Evolutionary conservation across 2,329 filamentous ascomycete genomes (phyloP).

Genomic region (Fonsecaea multimorphosa): DNA sequence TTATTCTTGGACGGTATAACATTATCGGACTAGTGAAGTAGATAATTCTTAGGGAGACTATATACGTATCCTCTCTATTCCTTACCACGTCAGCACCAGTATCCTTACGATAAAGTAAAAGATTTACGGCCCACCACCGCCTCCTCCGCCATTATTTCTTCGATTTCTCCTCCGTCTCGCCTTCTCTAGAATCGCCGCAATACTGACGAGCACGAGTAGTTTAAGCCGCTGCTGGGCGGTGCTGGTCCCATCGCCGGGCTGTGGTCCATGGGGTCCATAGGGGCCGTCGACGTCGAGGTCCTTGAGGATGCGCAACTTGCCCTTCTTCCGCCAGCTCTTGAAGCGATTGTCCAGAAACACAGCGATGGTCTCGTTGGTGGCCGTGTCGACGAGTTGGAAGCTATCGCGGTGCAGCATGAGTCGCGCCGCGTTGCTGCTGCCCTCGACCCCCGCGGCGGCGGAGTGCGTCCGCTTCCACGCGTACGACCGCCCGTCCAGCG

Average conservation of each 20-base stretch:
- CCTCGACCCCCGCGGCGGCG: constrained; percentile 12
- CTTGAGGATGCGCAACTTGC: constrained; percentile 38
- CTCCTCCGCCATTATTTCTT: constrained; percentile 3
- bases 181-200: constrained; percentile 21
- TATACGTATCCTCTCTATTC: no score
- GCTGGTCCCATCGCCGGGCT: neutral
- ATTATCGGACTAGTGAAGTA: no score
- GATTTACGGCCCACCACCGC: neutral
- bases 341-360: constrained; percentile 43
- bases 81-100: no score
- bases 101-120: no score
- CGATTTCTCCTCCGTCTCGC: constrained; percentile 13
- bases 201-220: constrained; percentile 17
- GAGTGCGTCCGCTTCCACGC: constrained; percentile 19
- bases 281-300: neutral
- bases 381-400: constrained; percentile 46
- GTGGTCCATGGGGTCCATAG: no score
- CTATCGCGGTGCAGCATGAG: constrained; percentile 31
- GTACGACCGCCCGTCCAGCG: constrained; percentile 9
- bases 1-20: no score
- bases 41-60: no score
- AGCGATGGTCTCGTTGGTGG: constrained; percentile 41
- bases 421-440: constrained; percentile 1
- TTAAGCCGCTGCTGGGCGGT: constrained; percentile 5
- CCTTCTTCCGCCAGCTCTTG: constrained; percentile 43